These are phyloP conservation scores for Micractinium conductrix DNA, from an alignment of 139 green algal genomes.

Conservation along the genomic window DNA sequence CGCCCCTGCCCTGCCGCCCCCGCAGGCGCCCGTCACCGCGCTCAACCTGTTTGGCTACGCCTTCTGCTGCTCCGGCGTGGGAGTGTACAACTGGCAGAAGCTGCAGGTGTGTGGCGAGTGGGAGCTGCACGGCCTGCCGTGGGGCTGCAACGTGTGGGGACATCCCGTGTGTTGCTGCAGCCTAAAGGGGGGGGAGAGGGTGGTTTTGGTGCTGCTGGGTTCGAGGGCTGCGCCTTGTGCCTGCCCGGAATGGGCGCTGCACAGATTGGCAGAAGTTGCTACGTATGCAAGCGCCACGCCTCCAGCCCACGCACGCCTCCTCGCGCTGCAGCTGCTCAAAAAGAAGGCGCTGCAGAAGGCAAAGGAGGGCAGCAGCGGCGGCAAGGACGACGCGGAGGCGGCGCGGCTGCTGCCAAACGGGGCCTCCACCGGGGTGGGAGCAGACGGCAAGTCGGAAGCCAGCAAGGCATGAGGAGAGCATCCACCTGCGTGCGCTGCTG, in stretches of 20 bases:
- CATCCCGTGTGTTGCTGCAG: no score
- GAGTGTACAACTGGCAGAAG: conserved; percentile 56
- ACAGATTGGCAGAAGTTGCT: no score
- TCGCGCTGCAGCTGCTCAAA: conserved; percentile 35
- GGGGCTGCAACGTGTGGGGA: no score
- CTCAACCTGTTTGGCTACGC: conserved; percentile 88
- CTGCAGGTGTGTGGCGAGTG: conserved; percentile 39
- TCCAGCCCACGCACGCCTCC: no score
- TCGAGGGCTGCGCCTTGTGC: no score
- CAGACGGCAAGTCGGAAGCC: neutral
- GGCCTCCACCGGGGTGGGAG: neutral
- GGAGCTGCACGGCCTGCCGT: no score
- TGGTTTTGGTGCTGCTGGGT: no score
- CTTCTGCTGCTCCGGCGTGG: conserved; percentile 63
- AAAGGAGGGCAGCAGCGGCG: neutral
- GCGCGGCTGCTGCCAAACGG: conserved; percentile 1
- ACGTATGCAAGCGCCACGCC: no score
- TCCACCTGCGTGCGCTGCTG: no score
- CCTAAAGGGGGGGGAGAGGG: no score
- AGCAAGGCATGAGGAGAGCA: conserved; percentile 22
- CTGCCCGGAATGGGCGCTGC: no score
- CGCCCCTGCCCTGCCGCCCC: no score
- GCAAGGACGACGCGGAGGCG: neutral
- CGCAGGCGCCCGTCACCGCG: conserved; percentile 84
- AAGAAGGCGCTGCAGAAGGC: conserved; percentile 25